phyloP scores from a whole-genome alignment of 208 protist genomes.

The Trypanosoma boissoni region DNA sequence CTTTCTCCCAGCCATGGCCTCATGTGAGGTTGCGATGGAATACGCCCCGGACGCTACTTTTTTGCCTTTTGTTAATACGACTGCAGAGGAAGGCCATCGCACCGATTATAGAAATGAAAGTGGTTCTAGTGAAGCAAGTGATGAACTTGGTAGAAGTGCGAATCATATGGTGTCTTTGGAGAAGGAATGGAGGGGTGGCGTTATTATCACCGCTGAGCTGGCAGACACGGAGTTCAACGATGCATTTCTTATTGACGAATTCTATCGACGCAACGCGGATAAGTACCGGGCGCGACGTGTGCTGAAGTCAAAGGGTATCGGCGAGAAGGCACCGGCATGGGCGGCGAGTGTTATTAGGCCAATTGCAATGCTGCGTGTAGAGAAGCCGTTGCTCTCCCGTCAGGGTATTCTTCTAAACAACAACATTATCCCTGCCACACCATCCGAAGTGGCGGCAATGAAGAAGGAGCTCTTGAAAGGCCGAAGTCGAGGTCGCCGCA shows the following conservation, averaged over 20 bases:
- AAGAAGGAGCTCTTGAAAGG: neutral
- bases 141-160: too few species aligned
- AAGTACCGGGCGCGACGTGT: slow-evolving; percentile 56
- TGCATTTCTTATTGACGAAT: slow-evolving; percentile 86
- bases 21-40: slow-evolving; percentile 69
- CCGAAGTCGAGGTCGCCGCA: neutral
- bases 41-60: slow-evolving; percentile 58
- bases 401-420: slow-evolving; percentile 56
- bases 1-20: slow-evolving; percentile 60
- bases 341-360: slow-evolving; percentile 37
- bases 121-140: too few species aligned
- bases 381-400: slow-evolving; percentile 53
- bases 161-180: slow-evolving; percentile 27
- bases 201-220: slow-evolving; percentile 71
- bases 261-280: slow-evolving; percentile 69
- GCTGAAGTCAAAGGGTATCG: slow-evolving; percentile 8
- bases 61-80: too few species aligned
- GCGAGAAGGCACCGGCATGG: slow-evolving; percentile 21
- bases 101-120: too few species aligned
- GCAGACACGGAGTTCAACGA: slow-evolving; percentile 82
- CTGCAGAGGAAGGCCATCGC: too few species aligned
- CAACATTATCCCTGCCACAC: slow-evolving; percentile 34
- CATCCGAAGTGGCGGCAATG: slow-evolving; percentile 25
- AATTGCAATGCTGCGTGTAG: slow-evolving; percentile 52
- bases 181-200: slow-evolving; percentile 72